Percentiles rank a stretch among this genome's conserved stretches.
Evolutionary conservation across 1,139 yeast genomes (phyloP).

Genomic region (Protomyces inouyei): DNA sequence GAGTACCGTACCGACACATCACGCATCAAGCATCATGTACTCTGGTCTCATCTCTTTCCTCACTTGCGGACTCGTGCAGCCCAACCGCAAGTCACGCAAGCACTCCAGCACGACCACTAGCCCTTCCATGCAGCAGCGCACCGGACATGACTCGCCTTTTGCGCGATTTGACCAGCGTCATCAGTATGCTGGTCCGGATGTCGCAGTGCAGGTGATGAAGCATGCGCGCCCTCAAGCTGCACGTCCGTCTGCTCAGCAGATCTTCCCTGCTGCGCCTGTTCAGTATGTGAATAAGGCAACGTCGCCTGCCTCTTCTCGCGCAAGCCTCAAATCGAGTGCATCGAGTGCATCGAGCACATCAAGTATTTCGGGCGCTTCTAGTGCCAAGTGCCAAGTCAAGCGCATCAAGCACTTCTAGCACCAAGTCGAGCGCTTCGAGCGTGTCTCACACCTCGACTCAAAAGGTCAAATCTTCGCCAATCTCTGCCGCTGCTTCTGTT

Average conservation of each 20-base stretch:
- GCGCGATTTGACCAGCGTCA: background rate
- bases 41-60: background rate
- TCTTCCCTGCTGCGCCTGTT: background rate
- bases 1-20: background rate
- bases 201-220: background rate
- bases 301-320: background rate
- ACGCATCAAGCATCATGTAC: background rate
- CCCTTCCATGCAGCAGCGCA: background rate
- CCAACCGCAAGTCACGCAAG: background rate
- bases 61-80: background rate
- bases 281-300: background rate
- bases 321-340: no score
- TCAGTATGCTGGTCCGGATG: background rate
- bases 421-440: background rate
- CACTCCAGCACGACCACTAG: background rate
- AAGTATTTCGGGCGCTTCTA: background rate
- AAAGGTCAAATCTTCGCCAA: background rate
- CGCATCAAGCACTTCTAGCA: background rate
- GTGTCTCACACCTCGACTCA: background rate
- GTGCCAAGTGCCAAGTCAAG: no score
- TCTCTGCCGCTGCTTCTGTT: background rate
- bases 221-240: background rate
- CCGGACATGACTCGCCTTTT: background rate
- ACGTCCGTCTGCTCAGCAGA: background rate
- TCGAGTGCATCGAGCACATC: background rate